Conservation (phyloP, 2,329 filamentous ascomycete species). For the Neonectria punicea region DNA sequence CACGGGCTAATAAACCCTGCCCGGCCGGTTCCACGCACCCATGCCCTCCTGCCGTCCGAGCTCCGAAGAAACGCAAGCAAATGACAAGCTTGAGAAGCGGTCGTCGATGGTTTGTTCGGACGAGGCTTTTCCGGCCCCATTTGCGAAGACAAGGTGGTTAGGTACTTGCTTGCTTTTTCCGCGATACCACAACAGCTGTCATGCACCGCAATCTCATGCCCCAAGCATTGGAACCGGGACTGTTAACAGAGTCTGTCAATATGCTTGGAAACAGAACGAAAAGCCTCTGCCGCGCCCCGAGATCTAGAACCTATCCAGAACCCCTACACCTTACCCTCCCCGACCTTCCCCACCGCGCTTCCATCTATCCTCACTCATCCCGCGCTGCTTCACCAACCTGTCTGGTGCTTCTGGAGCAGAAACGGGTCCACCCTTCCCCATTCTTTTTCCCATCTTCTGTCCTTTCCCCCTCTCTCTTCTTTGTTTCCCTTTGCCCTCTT, state of each 20-base stretch:
- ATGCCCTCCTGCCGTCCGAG: neutral
- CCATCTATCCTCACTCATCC: neutral
- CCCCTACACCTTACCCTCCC: slow-evolving; percentile 7
- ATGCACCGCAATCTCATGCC: slow-evolving; percentile 3
- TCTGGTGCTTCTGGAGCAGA: neutral
- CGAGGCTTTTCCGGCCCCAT: slow-evolving; percentile 24
- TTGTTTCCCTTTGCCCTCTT: neutral
- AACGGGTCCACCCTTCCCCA: neutral
- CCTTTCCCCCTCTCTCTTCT: neutral
- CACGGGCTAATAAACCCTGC: neutral
- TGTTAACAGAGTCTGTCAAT: neutral
- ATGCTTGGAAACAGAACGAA: neutral
- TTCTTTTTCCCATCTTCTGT: neutral
- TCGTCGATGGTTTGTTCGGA: slow-evolving; percentile 16
- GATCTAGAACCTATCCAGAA: slow-evolving; percentile 5
- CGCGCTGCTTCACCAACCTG: neutral
- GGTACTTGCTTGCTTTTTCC: neutral
- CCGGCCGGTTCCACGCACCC: slow-evolving; percentile 17
- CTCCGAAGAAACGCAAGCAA: neutral
- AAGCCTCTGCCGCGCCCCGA: slow-evolving; percentile 1
- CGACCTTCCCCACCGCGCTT: slow-evolving; percentile 1
- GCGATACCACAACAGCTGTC: neutral
- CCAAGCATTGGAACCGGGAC: neutral
- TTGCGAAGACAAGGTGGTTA: neutral
- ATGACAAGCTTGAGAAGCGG: neutral